Percentiles rank a stretch among this genome's conserved stretches.
Conservation (phyloP, 2,329 filamentous ascomycete species). For the Rhynchosporium graminicola region DNA sequence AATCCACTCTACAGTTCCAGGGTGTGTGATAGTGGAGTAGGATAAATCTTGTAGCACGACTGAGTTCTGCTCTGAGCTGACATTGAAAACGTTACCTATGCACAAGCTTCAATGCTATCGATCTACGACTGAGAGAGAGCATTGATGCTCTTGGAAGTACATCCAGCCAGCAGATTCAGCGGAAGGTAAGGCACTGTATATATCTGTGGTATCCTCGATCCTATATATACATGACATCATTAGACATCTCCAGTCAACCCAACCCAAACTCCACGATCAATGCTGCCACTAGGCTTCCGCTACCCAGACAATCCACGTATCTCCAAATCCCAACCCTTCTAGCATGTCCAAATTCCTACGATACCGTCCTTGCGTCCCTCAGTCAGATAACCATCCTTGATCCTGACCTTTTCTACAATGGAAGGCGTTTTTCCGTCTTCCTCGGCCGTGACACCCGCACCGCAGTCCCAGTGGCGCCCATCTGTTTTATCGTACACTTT, state of each 20-base stretch:
- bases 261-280: constrained; percentile 13
- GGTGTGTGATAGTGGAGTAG: too few relatives aligned
- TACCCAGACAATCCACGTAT: not conserved
- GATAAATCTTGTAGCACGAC: too few relatives aligned
- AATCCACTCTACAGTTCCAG: too few relatives aligned
- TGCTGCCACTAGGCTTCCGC: not conserved
- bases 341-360: constrained; percentile 88
- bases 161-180: not conserved
- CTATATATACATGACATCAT: constrained; percentile 24
- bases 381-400: constrained; percentile 91
- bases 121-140: too few relatives aligned
- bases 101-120: too few relatives aligned
- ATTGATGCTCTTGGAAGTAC: too few relatives aligned
- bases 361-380: constrained; percentile 87
- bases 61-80: too few relatives aligned
- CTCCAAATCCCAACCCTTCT: constrained; percentile 27
- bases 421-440: constrained; percentile 65
- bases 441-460: constrained; percentile 72
- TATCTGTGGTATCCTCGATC: constrained; percentile 23
- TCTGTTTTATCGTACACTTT: constrained; percentile 99
- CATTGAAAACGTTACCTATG: too few relatives aligned
- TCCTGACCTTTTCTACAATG: constrained; percentile 80
- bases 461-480: constrained; percentile 94
- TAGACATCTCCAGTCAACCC: constrained; percentile 9
- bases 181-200: constrained; percentile 13